Conservation (phyloP, 371 early-diverging fungal species). For the Syncephalastrum racemosum region DNA sequence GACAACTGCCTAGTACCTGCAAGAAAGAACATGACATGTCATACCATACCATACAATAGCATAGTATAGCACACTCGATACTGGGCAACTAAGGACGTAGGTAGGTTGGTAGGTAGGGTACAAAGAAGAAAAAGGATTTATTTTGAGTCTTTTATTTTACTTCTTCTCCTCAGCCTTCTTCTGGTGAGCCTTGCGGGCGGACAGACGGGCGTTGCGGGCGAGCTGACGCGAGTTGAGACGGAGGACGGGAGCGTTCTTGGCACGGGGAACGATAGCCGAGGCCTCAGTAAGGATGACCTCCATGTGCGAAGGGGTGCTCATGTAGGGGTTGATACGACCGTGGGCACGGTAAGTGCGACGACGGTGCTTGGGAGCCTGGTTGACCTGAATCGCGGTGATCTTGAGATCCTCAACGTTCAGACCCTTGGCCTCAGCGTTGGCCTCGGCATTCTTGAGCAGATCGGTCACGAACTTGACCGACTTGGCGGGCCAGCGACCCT, state of each 20-base stretch:
- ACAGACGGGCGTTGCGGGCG: conserved; percentile 52
- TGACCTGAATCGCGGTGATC: conserved; percentile 96
- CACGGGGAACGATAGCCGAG: conserved; percentile 73
- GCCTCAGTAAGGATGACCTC: conserved; percentile 90
- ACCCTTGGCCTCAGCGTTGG: conserved; percentile 96
- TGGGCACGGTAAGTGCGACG: conserved; percentile 99
- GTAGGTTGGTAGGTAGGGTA: no score
- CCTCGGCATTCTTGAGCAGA: conserved; percentile 94
- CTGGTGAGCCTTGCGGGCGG: conserved; percentile 1
- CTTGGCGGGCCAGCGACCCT: conserved; percentile 99
- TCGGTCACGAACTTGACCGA: conserved; percentile 87
- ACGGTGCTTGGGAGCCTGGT: conserved; percentile 98
- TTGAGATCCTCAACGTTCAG: conserved; percentile 85
- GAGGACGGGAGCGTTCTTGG: conserved; percentile 54
- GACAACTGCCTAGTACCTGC: no score
- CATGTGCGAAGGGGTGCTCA: conserved; percentile 97
- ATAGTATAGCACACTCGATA: no score
- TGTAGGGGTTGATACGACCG: conserved; percentile 94
- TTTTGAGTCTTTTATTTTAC: no score
- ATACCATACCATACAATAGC: no score
- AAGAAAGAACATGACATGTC: no score
- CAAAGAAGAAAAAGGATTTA: no score
- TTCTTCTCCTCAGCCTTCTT: not conserved
- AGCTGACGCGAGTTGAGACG: conserved; percentile 56
- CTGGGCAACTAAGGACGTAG: no score